Evolutionary conservation across 176 grass and related monocot species (phyloP).

Genomic region (Thinopyrum elongatum): DNA sequence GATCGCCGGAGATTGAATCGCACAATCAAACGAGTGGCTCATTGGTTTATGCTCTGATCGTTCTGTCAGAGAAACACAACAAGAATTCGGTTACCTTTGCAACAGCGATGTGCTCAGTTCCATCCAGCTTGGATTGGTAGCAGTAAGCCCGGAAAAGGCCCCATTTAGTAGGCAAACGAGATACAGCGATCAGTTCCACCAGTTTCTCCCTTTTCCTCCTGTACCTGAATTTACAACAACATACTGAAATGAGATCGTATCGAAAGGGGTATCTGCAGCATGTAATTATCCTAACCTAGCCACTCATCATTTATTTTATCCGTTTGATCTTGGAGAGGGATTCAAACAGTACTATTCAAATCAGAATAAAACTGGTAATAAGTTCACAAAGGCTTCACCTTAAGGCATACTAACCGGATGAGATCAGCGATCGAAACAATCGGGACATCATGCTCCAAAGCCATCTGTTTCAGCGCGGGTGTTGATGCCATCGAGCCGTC

Average conservation of each 20-base stretch:
- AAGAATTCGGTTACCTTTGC: constrained; percentile 50
- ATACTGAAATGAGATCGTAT: neutral
- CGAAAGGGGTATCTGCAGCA: neutral
- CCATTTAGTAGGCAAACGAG: constrained; percentile 91
- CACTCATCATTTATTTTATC: neutral
- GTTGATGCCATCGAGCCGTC: constrained; percentile 77
- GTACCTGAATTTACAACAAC: constrained; percentile 58
- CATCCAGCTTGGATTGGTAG: constrained; percentile 90
- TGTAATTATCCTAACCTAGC: neutral
- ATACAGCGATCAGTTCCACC: constrained; percentile 79
- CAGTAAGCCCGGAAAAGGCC: constrained; percentile 84
- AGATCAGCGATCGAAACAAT: constrained; percentile 85
- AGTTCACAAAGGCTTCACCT: constrained; percentile 54
- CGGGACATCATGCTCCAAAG: constrained; percentile 63
- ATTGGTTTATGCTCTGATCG: neutral
- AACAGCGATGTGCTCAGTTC: constrained; percentile 82
- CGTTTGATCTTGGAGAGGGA: neutral
- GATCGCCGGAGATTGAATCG: neutral
- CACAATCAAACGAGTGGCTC: too few relatives aligned
- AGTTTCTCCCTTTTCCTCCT: constrained; percentile 87
- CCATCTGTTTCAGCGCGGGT: constrained; percentile 54
- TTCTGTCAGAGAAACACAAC: neutral
- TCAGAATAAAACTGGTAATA: constrained; percentile 7
- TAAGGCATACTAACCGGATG: constrained; percentile 77
- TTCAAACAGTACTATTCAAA: neutral